A percentile compares a stretch with the other conserved stretches of the same genome.
Conservation (phyloP, 805 yeast genomes). For the Kodamaea fukazawae region DNA sequence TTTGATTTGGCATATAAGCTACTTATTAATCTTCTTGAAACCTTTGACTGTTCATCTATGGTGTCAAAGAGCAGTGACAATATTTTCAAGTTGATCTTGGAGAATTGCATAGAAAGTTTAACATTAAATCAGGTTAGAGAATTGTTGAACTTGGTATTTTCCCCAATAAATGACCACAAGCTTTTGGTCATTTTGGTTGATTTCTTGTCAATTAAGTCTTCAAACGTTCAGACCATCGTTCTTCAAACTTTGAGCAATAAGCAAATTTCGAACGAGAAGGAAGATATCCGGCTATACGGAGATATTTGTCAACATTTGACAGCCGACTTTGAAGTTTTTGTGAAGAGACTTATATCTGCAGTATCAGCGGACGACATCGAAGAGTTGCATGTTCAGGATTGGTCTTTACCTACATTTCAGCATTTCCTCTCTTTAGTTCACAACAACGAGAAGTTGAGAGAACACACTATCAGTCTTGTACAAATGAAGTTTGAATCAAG, state of each 20-base stretch:
- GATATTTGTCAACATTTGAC: slow-evolving; percentile 18
- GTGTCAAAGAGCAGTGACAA: slow-evolving; percentile 9
- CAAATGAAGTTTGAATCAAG: slow-evolving; percentile 15
- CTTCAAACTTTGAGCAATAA: slow-evolving; percentile 18
- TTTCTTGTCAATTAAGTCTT: slow-evolving; percentile 6
- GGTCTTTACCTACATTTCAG: slow-evolving; percentile 32
- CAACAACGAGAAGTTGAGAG: slow-evolving; percentile 25
- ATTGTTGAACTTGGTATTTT: slow-evolving; percentile 12
- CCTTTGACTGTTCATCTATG: slow-evolving; percentile 20
- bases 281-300: slow-evolving; percentile 21
- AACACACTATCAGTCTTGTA: slow-evolving; percentile 23
- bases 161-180: slow-evolving; percentile 8
- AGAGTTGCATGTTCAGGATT: slow-evolving; percentile 20
- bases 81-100: slow-evolving; percentile 14
- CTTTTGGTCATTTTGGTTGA: slow-evolving; percentile 9
- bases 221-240: slow-evolving; percentile 14
- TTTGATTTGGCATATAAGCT: slow-evolving; percentile 23
- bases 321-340: slow-evolving; percentile 23
- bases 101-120: slow-evolving; percentile 10
- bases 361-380: slow-evolving; percentile 22
- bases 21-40: slow-evolving; percentile 28
- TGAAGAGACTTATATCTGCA: slow-evolving; percentile 34
- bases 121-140: slow-evolving; percentile 14
- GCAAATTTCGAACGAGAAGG: slow-evolving; percentile 14
- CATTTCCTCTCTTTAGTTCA: slow-evolving; percentile 33